Percentiles rank a stretch among this genome's conserved stretches.
These are phyloP conservation scores for Gypsophila paniculata DNA, from an alignment of 179 eudicot species.

Conservation along the genomic window DNA sequence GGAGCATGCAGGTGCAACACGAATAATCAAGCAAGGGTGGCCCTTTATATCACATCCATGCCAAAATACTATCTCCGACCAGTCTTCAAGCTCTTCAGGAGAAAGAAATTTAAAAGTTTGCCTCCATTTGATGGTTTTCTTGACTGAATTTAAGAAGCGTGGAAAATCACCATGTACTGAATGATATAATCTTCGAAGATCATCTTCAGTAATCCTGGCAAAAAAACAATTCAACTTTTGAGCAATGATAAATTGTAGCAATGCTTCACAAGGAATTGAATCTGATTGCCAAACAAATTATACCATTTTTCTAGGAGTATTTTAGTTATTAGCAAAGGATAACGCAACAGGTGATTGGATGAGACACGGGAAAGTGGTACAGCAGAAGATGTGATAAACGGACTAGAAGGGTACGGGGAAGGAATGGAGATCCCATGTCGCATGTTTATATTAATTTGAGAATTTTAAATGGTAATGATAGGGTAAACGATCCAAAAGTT, in stretches of 20 bases:
- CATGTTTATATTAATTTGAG: background rate
- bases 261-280: constrained; percentile 1
- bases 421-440: background rate
- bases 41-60: constrained; percentile 55
- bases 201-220: constrained; percentile 57
- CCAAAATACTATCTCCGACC: constrained; percentile 63
- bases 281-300: background rate
- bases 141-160: constrained; percentile 46
- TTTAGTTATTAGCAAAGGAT: background rate
- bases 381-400: constrained; percentile 1
- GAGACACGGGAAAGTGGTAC: background rate
- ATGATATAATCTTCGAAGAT: constrained; percentile 52
- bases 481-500: background rate
- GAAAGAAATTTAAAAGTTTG: constrained; percentile 45
- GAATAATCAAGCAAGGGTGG: constrained; percentile 63
- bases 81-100: constrained; percentile 47
- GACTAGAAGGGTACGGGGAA: background rate
- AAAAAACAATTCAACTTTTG: constrained; percentile 15
- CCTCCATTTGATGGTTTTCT: constrained; percentile 64
- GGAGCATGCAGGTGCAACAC: constrained; percentile 62
- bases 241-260: constrained; percentile 2
- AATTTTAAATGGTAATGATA: background rate
- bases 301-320: background rate
- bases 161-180: constrained; percentile 51
- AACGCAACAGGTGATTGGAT: background rate